Evolutionary conservation across 2,329 filamentous ascomycete species (phyloP), one percentile per base, ranked within the genome.

Genomic region (Aspergillus aculeatinus): DNA sequence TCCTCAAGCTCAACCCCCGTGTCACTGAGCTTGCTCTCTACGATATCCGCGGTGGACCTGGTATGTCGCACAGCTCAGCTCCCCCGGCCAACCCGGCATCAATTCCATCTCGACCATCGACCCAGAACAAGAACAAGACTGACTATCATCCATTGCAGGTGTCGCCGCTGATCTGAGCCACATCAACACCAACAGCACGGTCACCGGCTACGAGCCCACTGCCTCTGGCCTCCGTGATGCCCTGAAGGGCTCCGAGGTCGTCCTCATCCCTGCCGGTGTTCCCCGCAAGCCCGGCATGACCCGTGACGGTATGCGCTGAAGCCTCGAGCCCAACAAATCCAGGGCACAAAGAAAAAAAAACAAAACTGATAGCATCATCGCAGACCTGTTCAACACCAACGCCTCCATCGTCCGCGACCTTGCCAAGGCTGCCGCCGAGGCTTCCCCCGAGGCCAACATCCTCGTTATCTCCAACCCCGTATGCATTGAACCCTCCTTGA

Each of bases 281-380:
- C 95, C 95, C 77, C 92, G 95, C 83, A 97, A 97, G 88, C 95
- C 95, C 79, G 95, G 95, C 82, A 99, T 99, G 95, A 96, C 91
- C 83, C 93, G 95, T 85, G 95, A 99, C 82, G 86, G 86, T 88
- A 82, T 65, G 80, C 16, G 44, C 53, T 39, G 16, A 21, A 50
- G 14, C 57, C 33, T 48, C 29, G 35, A 48, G 29, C 21, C 42
- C 19, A 27, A 39, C 29, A 16, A 27, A 50, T 25, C 27, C 14
- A 19, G 19, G 35, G 52, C 19, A 27, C 16, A 51, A 21, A 21
- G 2, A 21, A 21, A 21, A 21, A 21, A 21, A 21, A 21, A 27
- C 16, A 51, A 14, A 19, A 56, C 62, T 62, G 42, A 61, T 61
- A 59, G 16, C 33, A 35, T 35, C 31, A 50, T 60, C 19, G 5